These are phyloP conservation scores for Mollisia scopiformis DNA, from an alignment of 2,329 filamentous ascomycete species.

Conservation along the genomic window DNA sequence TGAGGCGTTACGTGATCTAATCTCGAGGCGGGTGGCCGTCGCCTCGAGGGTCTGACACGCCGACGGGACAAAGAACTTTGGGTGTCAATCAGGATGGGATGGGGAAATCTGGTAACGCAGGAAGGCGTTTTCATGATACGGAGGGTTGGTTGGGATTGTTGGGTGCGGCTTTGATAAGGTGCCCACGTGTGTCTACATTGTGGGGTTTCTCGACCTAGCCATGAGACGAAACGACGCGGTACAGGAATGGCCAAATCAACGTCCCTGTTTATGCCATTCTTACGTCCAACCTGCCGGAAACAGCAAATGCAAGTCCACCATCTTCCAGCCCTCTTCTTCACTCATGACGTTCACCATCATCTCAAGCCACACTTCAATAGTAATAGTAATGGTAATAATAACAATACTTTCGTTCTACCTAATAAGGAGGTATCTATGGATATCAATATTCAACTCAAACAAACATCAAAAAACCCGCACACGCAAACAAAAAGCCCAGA, in stretches of 20 bases:
- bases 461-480: too few species aligned
- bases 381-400: too few species aligned
- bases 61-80: too few species aligned
- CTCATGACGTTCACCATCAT: neutral
- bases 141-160: neutral
- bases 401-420: too few species aligned
- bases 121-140: neutral
- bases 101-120: neutral
- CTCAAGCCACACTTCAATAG: neutral
- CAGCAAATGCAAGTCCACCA: neutral
- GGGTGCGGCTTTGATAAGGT: neutral
- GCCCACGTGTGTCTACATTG: neutral
- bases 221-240: neutral
- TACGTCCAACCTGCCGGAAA: neutral
- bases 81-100: neutral
- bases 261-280: neutral
- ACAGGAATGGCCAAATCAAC: neutral
- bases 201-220: neutral
- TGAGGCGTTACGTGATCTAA: conserved; percentile 28
- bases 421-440: too few species aligned
- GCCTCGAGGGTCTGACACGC: too few species aligned
- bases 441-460: too few species aligned
- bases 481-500: too few species aligned
- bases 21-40: conserved; percentile 1
- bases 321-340: neutral